Evolutionary conservation across 2,329 filamentous ascomycete genomes (phyloP).

Genomic region (Thielaviopsis ethacetica): DNA sequence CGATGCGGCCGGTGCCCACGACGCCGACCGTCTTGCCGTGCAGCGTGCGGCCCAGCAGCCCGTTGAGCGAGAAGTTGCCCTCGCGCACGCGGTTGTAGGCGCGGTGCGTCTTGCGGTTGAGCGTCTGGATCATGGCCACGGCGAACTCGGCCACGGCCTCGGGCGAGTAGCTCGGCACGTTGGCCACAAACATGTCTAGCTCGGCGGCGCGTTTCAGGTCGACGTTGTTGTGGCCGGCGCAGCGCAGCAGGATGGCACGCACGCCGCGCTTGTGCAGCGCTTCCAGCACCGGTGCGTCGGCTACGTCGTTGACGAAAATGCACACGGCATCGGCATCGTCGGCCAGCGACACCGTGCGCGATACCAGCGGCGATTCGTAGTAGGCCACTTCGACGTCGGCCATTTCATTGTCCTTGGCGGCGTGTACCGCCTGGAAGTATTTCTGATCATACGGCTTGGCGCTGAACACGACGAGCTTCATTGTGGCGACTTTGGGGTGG

Average conservation of each 20-base stretch:
- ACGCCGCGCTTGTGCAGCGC: conserved; percentile 33
- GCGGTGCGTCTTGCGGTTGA: conserved; percentile 51
- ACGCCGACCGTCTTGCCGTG: conserved; percentile 50
- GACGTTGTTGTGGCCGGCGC: conserved; percentile 53
- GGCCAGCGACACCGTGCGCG: conserved; percentile 39
- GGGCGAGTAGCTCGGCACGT: conserved; percentile 52
- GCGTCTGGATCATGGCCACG: conserved; percentile 48
- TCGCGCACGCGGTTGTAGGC: conserved; percentile 53
- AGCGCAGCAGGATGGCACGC: conserved; percentile 44
- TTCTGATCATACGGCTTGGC: conserved; percentile 45
- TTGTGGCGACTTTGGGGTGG: conserved; percentile 17
- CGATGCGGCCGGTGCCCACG: conserved; percentile 49
- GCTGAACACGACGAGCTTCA: conserved; percentile 49
- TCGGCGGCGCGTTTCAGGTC: conserved; percentile 38
- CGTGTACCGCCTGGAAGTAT: conserved; percentile 31
- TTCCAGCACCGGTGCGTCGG: conserved; percentile 33
- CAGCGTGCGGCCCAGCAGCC: conserved; percentile 44
- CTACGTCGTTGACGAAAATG: conserved; percentile 50
- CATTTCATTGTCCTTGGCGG: conserved; percentile 18
- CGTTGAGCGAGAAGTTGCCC: conserved; percentile 50
- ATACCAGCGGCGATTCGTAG: conserved; percentile 39
- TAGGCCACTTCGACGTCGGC: conserved; percentile 33
- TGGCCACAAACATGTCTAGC: conserved; percentile 43
- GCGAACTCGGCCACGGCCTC: conserved; percentile 56
- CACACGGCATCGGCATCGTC: conserved; percentile 40